These are phyloP conservation scores for Schizochytrium sp. DNA, from an alignment of 108 stramenopile species.

Conservation along the genomic window DNA sequence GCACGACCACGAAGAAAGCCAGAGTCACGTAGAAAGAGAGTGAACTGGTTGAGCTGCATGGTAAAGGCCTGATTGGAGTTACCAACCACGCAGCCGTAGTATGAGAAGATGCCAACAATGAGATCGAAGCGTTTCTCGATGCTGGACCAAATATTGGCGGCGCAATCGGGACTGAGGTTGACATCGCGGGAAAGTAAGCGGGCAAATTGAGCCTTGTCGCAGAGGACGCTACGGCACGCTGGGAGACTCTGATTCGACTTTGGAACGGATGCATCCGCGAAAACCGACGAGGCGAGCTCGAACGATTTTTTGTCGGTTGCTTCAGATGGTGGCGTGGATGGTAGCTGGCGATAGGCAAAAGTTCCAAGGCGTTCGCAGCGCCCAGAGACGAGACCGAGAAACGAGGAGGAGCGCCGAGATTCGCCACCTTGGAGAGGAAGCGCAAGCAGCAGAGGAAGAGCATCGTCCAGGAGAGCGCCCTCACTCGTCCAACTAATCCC, in stretches of 20 bases:
- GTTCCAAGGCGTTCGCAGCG: neutral
- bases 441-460: neutral
- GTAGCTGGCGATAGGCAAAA: neutral
- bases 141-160: neutral
- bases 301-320: neutral
- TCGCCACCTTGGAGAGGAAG: neutral
- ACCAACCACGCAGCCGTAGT: neutral
- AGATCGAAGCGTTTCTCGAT: neutral
- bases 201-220: neutral
- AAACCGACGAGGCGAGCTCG: neutral
- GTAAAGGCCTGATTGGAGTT: neutral
- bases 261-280: neutral
- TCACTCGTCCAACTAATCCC: neutral
- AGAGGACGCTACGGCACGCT: neutral
- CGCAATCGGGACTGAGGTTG: neutral
- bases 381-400: neutral
- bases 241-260: neutral
- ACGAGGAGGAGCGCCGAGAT: neutral
- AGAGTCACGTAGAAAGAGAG: neutral
- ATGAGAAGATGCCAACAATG: neutral
- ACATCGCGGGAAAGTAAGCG: neutral
- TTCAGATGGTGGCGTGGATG: neutral
- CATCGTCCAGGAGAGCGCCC: neutral
- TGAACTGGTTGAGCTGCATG: conserved; percentile 9
- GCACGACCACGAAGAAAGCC: neutral